phyloP scores from a whole-genome alignment of 331 rosid species.

The Rhamnella rubrinervis region DNA sequence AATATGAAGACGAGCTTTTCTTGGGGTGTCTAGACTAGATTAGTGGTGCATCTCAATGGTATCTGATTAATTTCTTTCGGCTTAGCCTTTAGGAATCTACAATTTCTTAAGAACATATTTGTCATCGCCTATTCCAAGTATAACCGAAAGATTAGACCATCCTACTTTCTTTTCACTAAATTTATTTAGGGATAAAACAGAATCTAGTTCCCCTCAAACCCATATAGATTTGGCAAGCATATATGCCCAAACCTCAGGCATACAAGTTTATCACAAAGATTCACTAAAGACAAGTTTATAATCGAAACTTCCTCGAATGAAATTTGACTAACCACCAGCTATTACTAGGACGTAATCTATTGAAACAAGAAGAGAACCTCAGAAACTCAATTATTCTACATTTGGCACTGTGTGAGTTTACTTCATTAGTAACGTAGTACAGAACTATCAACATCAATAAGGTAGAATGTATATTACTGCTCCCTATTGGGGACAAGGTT shows the following conservation, averaged over 20 bases:
- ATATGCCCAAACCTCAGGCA: conserved; percentile 17
- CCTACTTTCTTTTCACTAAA: conserved; percentile 1
- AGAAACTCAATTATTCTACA: too few relatives aligned
- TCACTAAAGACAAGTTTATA: too few relatives aligned
- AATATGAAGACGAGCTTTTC: conserved; percentile 13
- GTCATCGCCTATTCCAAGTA: conserved; percentile 19
- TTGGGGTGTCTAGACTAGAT: conserved; percentile 8
- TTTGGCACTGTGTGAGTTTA: too few relatives aligned
- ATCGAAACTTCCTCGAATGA: too few relatives aligned
- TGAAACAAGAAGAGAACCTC: too few relatives aligned
- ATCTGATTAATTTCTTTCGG: conserved; percentile 8
- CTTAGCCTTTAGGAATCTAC: conserved; percentile 21
- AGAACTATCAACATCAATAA: too few relatives aligned
- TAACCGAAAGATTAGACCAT: conserved; percentile 22
- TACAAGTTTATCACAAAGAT: too few relatives aligned
- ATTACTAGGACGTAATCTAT: too few relatives aligned
- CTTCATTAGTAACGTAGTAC: too few relatives aligned
- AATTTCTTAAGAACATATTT: conserved; percentile 9
- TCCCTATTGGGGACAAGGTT: too few relatives aligned
- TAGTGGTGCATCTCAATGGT: conserved; percentile 22
- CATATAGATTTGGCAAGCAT: conserved; percentile 18
- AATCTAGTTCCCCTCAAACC: conserved; percentile 39
- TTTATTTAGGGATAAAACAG: conserved; percentile 18
- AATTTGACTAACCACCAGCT: too few relatives aligned
- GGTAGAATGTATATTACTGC: too few relatives aligned